Evolutionary conservation across 345 rosid genomes (phyloP).

Genomic region (Syzygium oleosum): DNA sequence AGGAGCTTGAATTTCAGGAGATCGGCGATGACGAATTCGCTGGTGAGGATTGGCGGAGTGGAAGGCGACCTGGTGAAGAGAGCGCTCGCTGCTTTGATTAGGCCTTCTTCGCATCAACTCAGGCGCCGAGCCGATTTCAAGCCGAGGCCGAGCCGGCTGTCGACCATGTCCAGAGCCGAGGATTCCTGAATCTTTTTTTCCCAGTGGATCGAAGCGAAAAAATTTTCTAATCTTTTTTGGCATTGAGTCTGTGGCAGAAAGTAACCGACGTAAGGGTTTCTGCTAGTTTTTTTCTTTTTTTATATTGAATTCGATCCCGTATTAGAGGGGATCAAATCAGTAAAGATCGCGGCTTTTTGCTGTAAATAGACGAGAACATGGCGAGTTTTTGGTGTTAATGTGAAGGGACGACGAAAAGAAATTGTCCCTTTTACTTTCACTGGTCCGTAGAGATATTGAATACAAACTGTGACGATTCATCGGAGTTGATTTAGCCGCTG

Average conservation of each 20-base stretch:
- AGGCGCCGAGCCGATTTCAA: conserved; percentile 38
- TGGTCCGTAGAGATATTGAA: not conserved
- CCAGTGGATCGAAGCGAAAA: not conserved
- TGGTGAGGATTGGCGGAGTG: conserved; percentile 54
- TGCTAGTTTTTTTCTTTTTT: not conserved
- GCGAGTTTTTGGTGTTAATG: not conserved
- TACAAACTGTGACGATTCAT: not conserved
- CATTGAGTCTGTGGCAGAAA: not conserved
- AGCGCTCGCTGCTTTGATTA: conserved; percentile 42
- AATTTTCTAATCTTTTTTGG: not conserved
- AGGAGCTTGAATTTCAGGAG: conserved; percentile 31
- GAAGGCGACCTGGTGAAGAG: conserved; percentile 60
- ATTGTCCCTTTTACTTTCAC: not conserved
- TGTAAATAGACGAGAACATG: not conserved
- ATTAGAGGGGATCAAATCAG: not conserved
- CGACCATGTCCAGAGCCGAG: conserved; percentile 29
- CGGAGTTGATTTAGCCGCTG: not conserved
- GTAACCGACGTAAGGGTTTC: not conserved
- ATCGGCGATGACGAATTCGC: conserved; percentile 58
- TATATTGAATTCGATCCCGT: not conserved
- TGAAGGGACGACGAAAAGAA: not conserved
- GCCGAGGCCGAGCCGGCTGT: conserved; percentile 40
- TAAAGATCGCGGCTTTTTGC: not conserved
- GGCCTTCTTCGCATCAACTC: conserved; percentile 56
- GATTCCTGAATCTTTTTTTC: not conserved